Base-by-base conservation (phyloP, 1,284 basidiomycete genomes). In the Wallemia ichthyophaga region DNA sequence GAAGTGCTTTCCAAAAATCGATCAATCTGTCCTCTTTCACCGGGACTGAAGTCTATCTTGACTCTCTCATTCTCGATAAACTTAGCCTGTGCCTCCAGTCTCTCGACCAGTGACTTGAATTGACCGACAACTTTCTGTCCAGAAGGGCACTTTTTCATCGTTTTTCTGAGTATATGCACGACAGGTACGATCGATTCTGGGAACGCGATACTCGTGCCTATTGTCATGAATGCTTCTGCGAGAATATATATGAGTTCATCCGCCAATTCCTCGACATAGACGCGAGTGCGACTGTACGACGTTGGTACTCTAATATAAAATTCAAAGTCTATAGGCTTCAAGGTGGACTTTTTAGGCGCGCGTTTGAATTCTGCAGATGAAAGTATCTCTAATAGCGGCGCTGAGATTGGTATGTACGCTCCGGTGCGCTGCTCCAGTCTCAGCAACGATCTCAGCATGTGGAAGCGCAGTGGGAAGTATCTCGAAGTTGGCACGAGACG, bases 141-240 rank as follows among this genome's bases (percentile, higher is more conserved):
- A 25, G 67, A 68, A 2, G 64, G 65, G 2, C 66, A 66, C 65
- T 71, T 72, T 69, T 92, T 94, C 64, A 85, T 64, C 64, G 67
- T 75, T 70, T 70, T 79, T 78, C 78, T 78, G 60, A 91, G 73
- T 1, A 76, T 73, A 11, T 83, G 76, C n/a, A 81, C 71, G 33
- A 91, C 73, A 1, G 92, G 88, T n/a, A 96, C 77, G 15, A 81
- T 76, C 59, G 94, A 74, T 71, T 99, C 94, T 1, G 92, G 92
- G 73, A 95, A 95, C 0, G 86, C 86, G 60, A 96, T 81, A 68
- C 83, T 85, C 0, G 62, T 72, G 68, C 72, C 66, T 73, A 84
- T 61, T 71, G 71, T 59, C 76, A 76, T 69, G 61, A 72, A 72
- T 78, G 84, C 88, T 69, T 92, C 85, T 11, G 81, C 80, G 53